phyloP scores from a whole-genome alignment of 2,329 filamentous ascomycete species.

The Monosporascus sp. region DNA sequence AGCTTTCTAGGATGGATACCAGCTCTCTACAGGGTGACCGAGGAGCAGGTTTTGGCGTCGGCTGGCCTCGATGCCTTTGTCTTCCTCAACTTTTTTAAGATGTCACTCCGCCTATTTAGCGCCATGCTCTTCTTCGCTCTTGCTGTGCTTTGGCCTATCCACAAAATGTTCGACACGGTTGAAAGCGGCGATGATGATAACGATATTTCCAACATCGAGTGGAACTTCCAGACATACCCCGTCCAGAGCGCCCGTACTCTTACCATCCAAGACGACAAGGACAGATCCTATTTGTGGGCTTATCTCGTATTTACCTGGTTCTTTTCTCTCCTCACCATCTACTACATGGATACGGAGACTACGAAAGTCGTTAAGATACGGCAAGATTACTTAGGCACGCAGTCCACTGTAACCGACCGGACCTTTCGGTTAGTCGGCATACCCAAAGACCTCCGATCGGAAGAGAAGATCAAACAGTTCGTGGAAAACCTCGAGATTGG shows the following conservation, averaged over 20 bases:
- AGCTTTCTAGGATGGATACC: slow-evolving; percentile 92
- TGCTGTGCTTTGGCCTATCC: slow-evolving; percentile 78
- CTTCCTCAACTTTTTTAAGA: slow-evolving; percentile 92
- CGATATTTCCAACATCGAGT: not conserved
- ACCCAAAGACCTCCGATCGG: slow-evolving; percentile 69
- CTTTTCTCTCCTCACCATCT: slow-evolving; percentile 77
- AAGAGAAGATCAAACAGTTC: slow-evolving; percentile 77
- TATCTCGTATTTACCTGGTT: slow-evolving; percentile 94
- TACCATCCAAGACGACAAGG: slow-evolving; percentile 14
- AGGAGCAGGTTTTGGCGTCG: slow-evolving; percentile 82
- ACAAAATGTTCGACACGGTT: slow-evolving; percentile 53
- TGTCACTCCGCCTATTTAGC: slow-evolving; percentile 79
- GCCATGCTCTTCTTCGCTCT: slow-evolving; percentile 77
- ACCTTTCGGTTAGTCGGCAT: slow-evolving; percentile 91
- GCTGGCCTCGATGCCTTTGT: slow-evolving; percentile 95
- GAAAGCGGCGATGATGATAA: not conserved
- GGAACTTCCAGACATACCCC: not conserved
- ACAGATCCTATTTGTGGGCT: slow-evolving; percentile 69
- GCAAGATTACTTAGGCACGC: slow-evolving; percentile 86
- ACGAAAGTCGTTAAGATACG: slow-evolving; percentile 77
- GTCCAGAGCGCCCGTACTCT: not conserved
- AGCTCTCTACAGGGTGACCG: slow-evolving; percentile 74
- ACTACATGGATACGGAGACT: slow-evolving; percentile 78
- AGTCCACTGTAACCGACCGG: slow-evolving; percentile 92
- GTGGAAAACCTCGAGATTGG: slow-evolving; percentile 87